Base-by-base conservation (phyloP, 169 alveolate species). In the Plasmodium malariae region DNA sequence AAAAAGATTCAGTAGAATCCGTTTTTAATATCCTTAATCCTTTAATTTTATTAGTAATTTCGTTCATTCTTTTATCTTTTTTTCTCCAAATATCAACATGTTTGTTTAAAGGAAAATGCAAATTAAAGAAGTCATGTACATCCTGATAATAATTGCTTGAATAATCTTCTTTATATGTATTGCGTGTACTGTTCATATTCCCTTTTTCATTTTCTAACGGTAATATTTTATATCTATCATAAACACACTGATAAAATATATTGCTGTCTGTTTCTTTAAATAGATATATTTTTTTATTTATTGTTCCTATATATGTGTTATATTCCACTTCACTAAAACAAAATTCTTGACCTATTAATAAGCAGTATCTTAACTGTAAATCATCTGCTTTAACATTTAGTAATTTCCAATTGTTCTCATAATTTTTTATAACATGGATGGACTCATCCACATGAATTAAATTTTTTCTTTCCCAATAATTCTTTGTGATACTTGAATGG, bases 1-100 rank as follows among this genome's bases (percentile, higher is more conserved):
- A 87, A 54, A 95, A 93, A 0, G 95, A 93, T 91, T 95, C 97
- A 19, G 92, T 86, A 3, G 96, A 90, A 7, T 91, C 94, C 3
- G 70, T n/a, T 67, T 65, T 94, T 54, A 93, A 87, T 69, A 93
- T 89, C 74, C 96, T 62, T 30, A 93, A 88, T 3, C 96, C 96
- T 54, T 37, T 62, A 3, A 57, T 74, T 49, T 63, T 85, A 54
- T 93, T 60, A 11, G 93, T 59, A 11, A 93, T 74, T 65, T 91
- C 91, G 3, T 71, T 59, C 72, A 93, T 90, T 17, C 93, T 51
- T 55, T 87, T 85, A 32, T 93, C 94, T 43, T 91, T 91, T 68
- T 26, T 63, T 34, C n/a, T 49, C 73, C 92, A 70, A 87, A 72
- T 86, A 30, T 91, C 54, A 19, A 76, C 63, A 68, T 93, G 49